These are phyloP conservation scores for Trichoderma harzianum DNA, from an alignment of 2,329 filamentous ascomycete genomes.

Conservation along the genomic window DNA sequence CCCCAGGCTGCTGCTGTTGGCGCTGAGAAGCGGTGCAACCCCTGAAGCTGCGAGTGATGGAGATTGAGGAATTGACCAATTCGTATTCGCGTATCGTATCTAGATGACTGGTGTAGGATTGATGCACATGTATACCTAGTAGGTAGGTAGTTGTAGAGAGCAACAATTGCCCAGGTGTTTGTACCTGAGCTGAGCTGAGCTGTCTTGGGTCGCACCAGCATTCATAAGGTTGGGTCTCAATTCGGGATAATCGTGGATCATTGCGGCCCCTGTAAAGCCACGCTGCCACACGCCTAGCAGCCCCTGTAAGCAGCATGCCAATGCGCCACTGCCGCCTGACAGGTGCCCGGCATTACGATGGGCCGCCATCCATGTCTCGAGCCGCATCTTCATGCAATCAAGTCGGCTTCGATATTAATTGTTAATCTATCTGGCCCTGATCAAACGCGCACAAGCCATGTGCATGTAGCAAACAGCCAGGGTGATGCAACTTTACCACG, in stretches of 20 bases:
- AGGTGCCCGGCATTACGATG: conserved; percentile 9
- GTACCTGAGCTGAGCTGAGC: not conserved
- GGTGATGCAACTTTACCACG: not conserved
- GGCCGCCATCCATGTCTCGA: not conserved
- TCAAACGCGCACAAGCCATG: not conserved
- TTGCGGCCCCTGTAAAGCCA: conserved; percentile 7
- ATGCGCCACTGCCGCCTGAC: conserved; percentile 18
- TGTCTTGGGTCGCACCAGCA: not conserved
- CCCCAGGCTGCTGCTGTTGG: not conserved
- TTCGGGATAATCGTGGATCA: not conserved
- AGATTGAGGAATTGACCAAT: not conserved
- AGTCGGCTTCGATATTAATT: not conserved
- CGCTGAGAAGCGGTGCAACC: not conserved
- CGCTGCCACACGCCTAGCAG: not conserved
- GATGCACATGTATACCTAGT: not conserved
- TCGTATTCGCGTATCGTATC: not conserved
- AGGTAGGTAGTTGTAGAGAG: not conserved
- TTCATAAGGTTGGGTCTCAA: not conserved
- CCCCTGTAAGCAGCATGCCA: conserved; percentile 11
- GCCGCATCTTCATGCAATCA: not conserved
- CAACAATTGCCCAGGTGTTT: not conserved
- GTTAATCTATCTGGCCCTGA: not conserved
- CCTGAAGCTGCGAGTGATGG: not conserved
- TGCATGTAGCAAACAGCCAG: not conserved
- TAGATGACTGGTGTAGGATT: not conserved